Evolutionary conservation across 1,284 basidiomycete genomes (phyloP), one percentile per base, ranked within the genome.

Genomic region (Ganoderma leucocontextum): DNA sequence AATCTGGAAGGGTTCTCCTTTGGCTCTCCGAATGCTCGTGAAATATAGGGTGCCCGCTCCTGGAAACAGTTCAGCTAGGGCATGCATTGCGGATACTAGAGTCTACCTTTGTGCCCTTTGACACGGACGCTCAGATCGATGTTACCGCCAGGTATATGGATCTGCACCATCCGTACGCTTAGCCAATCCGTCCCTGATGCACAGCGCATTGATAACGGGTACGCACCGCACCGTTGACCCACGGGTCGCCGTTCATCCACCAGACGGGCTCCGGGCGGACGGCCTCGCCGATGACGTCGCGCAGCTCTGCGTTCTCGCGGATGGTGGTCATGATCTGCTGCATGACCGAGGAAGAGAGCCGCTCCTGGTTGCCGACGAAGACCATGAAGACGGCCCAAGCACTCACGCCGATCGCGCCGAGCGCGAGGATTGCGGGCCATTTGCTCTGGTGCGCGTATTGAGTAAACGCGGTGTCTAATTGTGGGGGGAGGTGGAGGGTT

Each of bases 181-280:
- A 9, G 39, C 61, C 39, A 25, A 33, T 60, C 47, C 38, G 33
- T 69, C 69, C 62, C 36, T 29, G 0, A n/a, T 15, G 17, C 4
- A n/a, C 33, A 9, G 42, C 49, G n/a, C 2, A 7, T 9, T 6
- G 3, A 33, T 10, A 4, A 33, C 29, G 2, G 38, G 52, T 9
- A 44, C 63, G 17, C 72, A 92, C 92, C 73, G 86, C 84, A 44
- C 92, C 93, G 61, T 83, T 82, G 55, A 94, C 88, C 80, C 86
- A 86, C 3, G 93, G 92, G 73, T 92, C 89, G 3, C 93, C 91
- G 72, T 93, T 92, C 73, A 93, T 79, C 82, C 88, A 93, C 91
- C 91, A 93, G 53, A 88, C 86, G 0, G 91, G 89, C 74, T 92
- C 90, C 4, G 89, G 86, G 60, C 90, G 83, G 69, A 94, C 87